phyloP scores from a whole-genome alignment of 176 grass and related monocot species.

The Oryza rufipogon region DNA sequence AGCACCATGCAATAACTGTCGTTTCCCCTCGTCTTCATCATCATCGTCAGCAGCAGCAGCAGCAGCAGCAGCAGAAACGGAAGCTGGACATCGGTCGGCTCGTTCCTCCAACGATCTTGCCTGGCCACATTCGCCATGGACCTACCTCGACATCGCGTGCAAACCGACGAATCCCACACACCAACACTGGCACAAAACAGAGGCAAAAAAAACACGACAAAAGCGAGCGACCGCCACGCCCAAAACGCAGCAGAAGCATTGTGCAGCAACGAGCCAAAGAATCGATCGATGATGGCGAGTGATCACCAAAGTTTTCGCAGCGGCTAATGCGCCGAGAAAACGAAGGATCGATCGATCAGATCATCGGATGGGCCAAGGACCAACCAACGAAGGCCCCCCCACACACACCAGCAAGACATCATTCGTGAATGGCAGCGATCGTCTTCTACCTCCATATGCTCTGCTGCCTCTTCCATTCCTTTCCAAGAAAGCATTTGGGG shows the following conservation, averaged over 20 bases:
- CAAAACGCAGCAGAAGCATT: not conserved
- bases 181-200: not conserved
- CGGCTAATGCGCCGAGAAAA: not conserved
- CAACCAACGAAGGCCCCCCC: not conserved
- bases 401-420: not conserved
- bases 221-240: slow-evolving; percentile 2
- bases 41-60: not conserved
- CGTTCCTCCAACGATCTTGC: not conserved
- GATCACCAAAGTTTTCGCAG: not conserved
- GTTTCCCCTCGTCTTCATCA: not conserved
- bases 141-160: not conserved
- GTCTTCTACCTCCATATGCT: not conserved
- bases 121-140: not conserved
- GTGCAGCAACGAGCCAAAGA: not conserved
- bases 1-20: not conserved
- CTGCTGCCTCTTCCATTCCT: not conserved
- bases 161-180: not conserved
- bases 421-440: not conserved
- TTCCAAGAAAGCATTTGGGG: not conserved
- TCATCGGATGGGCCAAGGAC: not conserved
- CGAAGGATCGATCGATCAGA: not conserved
- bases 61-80: not conserved
- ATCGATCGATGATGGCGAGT: slow-evolving; percentile 9
- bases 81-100: not conserved
- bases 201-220: not conserved